Evolutionary conservation across 805 yeast species (phyloP), one percentile per base, ranked within the genome.

Genomic region (Clavispora asparagi): DNA sequence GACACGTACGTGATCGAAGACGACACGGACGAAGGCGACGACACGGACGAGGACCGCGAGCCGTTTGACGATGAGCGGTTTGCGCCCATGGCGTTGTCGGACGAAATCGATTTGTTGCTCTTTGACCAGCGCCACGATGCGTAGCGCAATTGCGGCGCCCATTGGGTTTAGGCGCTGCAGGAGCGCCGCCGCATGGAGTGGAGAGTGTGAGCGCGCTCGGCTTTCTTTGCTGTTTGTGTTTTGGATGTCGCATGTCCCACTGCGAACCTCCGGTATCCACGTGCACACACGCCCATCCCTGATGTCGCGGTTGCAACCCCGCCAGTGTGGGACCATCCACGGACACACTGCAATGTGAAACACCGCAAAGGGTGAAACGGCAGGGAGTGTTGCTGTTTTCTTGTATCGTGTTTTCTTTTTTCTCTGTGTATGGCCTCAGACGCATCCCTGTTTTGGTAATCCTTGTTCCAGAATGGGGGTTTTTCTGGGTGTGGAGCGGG

Each of bases 21-120:
- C n/a, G 47, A 43, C 37, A 40, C 52, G 14, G 56, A 36, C 7
- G 59, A 51, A 17, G 57, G 48, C 14, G 49, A 44, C n/a, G 29
- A 27, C 29, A 27, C 29, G 29, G 51, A 46, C 2, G 55, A 45
- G 28, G 49, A 41, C 32, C 49, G 48, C 25, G 49, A 41, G n/a
- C 36, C 36, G 26, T 33, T 26, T 7, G 51, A 44, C 13, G 53
- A 36, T 11, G 26, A 23, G 13, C 37, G 13, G 12, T 33, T 36
- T 12, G 45, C 19, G 14, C 28, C 33, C 30, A 26, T n/a, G 25
- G 45, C 37, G 27, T 29, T 42, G 27, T 4, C 16, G 31, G 26
- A 28, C 37, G 45, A 43, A 32, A 39, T 43, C 33, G 42, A 31
- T n/a, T 39, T 16, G 27, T 26, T 43, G 26, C 29, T 43, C 4